phyloP scores from a whole-genome alignment of 1,284 basidiomycete species.

The Peniophora sp. region DNA sequence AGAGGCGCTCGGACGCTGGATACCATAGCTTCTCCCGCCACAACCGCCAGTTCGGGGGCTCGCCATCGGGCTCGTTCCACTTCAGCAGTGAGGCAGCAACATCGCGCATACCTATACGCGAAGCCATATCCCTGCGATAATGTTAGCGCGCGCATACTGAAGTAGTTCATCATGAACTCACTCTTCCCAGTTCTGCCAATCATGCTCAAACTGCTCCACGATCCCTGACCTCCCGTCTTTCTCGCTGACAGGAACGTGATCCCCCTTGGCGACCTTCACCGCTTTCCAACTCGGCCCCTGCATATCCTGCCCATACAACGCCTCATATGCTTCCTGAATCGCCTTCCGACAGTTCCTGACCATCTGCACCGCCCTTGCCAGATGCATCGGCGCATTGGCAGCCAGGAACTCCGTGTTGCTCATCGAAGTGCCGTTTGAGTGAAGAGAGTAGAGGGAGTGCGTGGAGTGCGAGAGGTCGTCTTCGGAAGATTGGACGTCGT shows the following conservation, averaged over 20 bases:
- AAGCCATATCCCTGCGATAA: constrained; percentile 57
- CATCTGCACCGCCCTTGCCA: constrained; percentile 46
- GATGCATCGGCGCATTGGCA: constrained; percentile 52
- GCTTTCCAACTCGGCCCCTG: not conserved
- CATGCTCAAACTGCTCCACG: constrained; percentile 50
- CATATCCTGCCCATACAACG: constrained; percentile 30
- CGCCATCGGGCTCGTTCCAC: constrained; percentile 42
- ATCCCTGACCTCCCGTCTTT: constrained; percentile 20
- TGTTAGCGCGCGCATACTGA: too few relatives aligned
- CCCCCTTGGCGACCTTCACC: constrained; percentile 1
- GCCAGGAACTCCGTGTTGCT: constrained; percentile 17
- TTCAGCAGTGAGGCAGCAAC: constrained; percentile 35
- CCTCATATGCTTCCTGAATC: constrained; percentile 56
- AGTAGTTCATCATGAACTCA: constrained; percentile 31
- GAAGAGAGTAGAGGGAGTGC: not conserved
- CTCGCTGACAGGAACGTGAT: constrained; percentile 4
- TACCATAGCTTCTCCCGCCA: constrained; percentile 33
- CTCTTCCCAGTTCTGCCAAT: constrained; percentile 66
- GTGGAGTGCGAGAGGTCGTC: not conserved
- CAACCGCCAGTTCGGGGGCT: constrained; percentile 43
- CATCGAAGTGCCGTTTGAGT: constrained; percentile 2
- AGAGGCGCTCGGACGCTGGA: not conserved
- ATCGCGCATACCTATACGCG: constrained; percentile 56
- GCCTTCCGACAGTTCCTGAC: constrained; percentile 58
- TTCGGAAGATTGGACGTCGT: not conserved